phyloP scores from a whole-genome alignment of 2,329 filamentous ascomycete genomes.

The Fusarium sp. region DNA sequence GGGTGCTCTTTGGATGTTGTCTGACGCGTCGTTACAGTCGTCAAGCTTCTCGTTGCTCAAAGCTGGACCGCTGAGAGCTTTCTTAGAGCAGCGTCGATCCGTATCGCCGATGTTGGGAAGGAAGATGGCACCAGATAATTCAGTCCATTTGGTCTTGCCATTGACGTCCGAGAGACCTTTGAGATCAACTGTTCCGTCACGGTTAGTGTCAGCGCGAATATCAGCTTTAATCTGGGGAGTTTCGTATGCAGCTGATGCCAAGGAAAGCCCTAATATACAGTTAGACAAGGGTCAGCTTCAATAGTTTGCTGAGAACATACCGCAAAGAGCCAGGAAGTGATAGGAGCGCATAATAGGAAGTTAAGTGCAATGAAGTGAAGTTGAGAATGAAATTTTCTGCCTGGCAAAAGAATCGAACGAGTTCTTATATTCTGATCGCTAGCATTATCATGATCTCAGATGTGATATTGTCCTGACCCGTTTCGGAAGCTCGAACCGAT shows the following conservation, averaged over 20 bases:
- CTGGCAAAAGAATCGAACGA: too few relatives aligned
- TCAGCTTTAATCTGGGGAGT: not conserved
- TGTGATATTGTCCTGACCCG: too few relatives aligned
- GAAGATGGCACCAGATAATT: conserved; percentile 47
- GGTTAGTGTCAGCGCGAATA: conserved; percentile 49
- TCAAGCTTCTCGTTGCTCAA: conserved; percentile 35
- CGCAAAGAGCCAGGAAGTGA: not conserved
- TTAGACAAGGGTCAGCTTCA: not conserved
- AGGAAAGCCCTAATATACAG: not conserved
- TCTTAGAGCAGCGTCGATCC: conserved; percentile 42
- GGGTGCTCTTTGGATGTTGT: conserved; percentile 44
- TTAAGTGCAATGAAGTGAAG: too few relatives aligned
- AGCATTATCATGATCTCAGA: too few relatives aligned
- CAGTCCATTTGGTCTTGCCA: conserved; percentile 41
- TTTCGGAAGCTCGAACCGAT: too few relatives aligned
- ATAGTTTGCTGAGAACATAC: not conserved
- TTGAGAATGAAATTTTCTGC: too few relatives aligned
- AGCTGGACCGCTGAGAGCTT: conserved; percentile 1
- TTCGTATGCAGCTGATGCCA: not conserved
- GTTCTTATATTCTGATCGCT: too few relatives aligned
- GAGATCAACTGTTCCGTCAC: conserved; percentile 47
- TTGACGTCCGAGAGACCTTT: conserved; percentile 20
- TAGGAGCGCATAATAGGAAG: not conserved
- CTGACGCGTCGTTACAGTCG: conserved; percentile 49
- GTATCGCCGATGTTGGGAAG: conserved; percentile 51